Percentiles rank a stretch among this genome's conserved stretches.
These are phyloP conservation scores for Yamadazyma insecticola DNA, from an alignment of 805 yeast species.

Conservation along the genomic window DNA sequence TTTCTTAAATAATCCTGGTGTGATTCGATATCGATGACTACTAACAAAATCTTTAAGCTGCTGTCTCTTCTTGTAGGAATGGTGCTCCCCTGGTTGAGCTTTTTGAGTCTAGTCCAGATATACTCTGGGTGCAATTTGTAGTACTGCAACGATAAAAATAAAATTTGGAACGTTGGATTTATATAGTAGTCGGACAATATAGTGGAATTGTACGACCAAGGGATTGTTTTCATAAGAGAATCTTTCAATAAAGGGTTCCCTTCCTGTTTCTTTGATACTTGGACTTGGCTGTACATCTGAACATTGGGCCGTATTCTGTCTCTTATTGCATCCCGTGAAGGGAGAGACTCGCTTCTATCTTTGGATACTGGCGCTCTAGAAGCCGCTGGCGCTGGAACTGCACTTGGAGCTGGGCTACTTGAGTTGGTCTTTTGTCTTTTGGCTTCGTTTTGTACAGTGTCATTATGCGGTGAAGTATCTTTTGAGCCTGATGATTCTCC, in stretches of 20 bases:
- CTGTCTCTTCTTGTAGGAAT: slow-evolving; percentile 22
- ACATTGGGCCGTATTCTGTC: slow-evolving; percentile 4
- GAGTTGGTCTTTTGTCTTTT: no score
- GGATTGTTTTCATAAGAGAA: slow-evolving; percentile 43
- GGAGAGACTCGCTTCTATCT: background rate
- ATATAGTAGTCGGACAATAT: slow-evolving; percentile 60
- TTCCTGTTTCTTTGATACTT: slow-evolving; percentile 61
- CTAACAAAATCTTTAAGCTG: slow-evolving; percentile 50
- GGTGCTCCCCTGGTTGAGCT: slow-evolving; percentile 36
- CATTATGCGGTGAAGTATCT: no score
- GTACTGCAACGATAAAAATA: slow-evolving; percentile 65
- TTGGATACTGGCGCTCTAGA: no score
- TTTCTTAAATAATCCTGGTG: slow-evolving; percentile 46
- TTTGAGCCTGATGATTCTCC: no score
- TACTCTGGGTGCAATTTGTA: slow-evolving; percentile 77
- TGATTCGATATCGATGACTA: slow-evolving; percentile 63
- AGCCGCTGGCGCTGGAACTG: no score
- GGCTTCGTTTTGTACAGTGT: no score
- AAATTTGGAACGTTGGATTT: slow-evolving; percentile 48
- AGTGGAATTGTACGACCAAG: slow-evolving; percentile 51
- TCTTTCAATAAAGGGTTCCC: slow-evolving; percentile 66
- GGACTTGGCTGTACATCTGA: slow-evolving; percentile 24
- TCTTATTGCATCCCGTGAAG: background rate
- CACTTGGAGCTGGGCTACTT: no score
- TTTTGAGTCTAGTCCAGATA: slow-evolving; percentile 49